A percentile compares a stretch with the other conserved stretches of the same genome.
Evolutionary conservation across 2,329 filamentous ascomycete genomes (phyloP).

Genomic region (Alternaria tenuissima): DNA sequence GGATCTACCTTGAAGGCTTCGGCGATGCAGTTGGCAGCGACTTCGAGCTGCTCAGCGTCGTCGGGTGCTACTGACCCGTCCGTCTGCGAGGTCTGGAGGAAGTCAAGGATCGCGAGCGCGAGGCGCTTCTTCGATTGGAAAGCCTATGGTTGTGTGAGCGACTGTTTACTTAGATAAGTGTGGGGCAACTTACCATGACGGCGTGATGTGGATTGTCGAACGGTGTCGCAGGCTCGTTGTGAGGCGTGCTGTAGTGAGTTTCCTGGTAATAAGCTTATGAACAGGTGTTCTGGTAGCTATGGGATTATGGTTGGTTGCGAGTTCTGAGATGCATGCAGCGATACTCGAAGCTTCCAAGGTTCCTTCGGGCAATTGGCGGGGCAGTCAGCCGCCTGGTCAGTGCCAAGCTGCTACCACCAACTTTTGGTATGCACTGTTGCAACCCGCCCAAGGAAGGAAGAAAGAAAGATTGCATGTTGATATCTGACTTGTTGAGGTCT

Average conservation of each 20-base stretch:
- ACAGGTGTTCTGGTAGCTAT: constrained; percentile 8
- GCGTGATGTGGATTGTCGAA: constrained; percentile 22
- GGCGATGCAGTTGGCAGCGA: constrained; percentile 91
- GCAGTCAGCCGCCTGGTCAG: constrained; percentile 12
- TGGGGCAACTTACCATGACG: constrained; percentile 40
- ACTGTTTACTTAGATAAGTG: constrained; percentile 18
- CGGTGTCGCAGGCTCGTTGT: constrained; percentile 7
- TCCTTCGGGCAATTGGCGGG: constrained; percentile 30
- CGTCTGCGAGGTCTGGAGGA: constrained; percentile 81
- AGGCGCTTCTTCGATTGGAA: constrained; percentile 78
- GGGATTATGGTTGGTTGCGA: constrained; percentile 9
- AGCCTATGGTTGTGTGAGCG: constrained; percentile 45
- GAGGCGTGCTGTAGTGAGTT: background rate
- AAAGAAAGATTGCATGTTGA: background rate
- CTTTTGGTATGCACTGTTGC: background rate
- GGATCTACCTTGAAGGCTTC: constrained; percentile 96
- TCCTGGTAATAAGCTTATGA: background rate
- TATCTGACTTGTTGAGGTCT: constrained; percentile 13
- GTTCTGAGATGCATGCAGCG: constrained; percentile 15
- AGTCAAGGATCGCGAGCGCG: constrained; percentile 96
- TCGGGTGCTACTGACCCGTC: constrained; percentile 90
- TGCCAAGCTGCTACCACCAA: constrained; percentile 21
- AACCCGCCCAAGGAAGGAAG: background rate
- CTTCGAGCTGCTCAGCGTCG: constrained; percentile 91
- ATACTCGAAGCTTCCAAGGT: constrained; percentile 44